Conservation (phyloP, 495 filamentous ascomycete genomes). For the Recurvomyces mirabilis region DNA sequence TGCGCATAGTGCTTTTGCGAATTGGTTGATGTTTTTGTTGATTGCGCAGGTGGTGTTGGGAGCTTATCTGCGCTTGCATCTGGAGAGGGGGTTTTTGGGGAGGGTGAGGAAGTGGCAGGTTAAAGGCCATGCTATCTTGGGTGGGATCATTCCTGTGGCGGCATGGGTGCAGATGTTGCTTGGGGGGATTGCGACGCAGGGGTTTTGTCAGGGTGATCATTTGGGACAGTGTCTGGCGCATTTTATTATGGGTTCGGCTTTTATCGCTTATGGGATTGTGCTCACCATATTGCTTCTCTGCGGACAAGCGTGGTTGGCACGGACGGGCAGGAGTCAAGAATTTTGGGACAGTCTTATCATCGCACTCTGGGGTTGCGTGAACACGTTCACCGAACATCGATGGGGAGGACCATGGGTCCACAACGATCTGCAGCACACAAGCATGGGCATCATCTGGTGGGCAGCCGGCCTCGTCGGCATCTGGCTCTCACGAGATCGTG, state of each 20-base stretch:
- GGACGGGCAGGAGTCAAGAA: constrained; percentile 82
- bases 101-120: constrained; percentile 63
- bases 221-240: constrained; percentile 88
- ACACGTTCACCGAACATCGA: constrained; percentile 94
- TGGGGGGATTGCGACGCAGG: constrained; percentile 82
- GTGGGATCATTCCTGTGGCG: constrained; percentile 75
- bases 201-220: constrained; percentile 91
- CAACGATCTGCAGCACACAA: constrained; percentile 94
- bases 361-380: constrained; percentile 87
- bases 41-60: constrained; percentile 67
- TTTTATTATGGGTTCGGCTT: constrained; percentile 97
- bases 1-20: constrained; percentile 72
- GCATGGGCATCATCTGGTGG: constrained; percentile 98
- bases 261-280: constrained; percentile 85
- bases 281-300: constrained; percentile 78
- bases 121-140: constrained; percentile 63
- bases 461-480: constrained; percentile 80
- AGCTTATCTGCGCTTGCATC: constrained; percentile 78
- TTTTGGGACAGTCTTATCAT: constrained; percentile 94
- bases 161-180: constrained; percentile 96
- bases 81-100: constrained; percentile 71
- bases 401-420: constrained; percentile 87
- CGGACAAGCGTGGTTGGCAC: constrained; percentile 75
- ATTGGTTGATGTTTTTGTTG: constrained; percentile 66
- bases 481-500: constrained; percentile 74